Base-by-base conservation (phyloP, 306 rosid genomes). In the Casuarina glauca region DNA sequence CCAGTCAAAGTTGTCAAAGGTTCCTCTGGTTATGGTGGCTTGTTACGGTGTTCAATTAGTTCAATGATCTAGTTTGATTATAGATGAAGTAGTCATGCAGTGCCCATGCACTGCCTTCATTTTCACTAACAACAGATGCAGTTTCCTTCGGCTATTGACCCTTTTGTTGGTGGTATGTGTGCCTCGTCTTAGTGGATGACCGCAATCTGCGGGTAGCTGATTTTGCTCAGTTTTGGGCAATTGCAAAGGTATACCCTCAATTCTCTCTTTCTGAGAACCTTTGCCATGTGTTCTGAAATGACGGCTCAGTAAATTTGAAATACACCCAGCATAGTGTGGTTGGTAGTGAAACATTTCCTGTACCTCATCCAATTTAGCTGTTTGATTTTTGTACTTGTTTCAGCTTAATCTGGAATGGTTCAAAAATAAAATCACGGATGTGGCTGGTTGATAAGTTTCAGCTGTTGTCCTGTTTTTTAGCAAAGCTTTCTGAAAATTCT, bases 141-240 rank as follows among this genome's bases (percentile, higher is more conserved):
- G 99, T 95, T 88, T 90, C 88, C 88, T 87, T 86, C 85, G 97
- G 93, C 90, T 83, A 95, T 93, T 95, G 97, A 95, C 89, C 92
- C 86, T 92, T 95, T 95, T 93, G 96, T 90, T 90, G 97, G 89
- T 95, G 99, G 93, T 93, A 93, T 92, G 84, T 93, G 94, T 91
- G 91, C 97, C 84, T 95, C 93, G 91, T 91, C 97, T 95, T 91
- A 95, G 99, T 95, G 99, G 99, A 95, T 95, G 99, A 95, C 97
- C 99, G 99, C 99, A 95, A 93, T 95, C 99, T 92, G 99, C 99
- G 97, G 99, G 95, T 93, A 91, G 99, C 97, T 86, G 99, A 93
- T 88, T 95, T 95, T 95, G 96, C 97, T 93, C 99, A 95, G 88
- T 95, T 95, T 95, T 95, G 99, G 99, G 97, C 97, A 95, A 86